Percentiles rank a stretch among this genome's conserved stretches.
Conservation (phyloP, 805 yeast species). For the Babjeviella inositovora region DNA sequence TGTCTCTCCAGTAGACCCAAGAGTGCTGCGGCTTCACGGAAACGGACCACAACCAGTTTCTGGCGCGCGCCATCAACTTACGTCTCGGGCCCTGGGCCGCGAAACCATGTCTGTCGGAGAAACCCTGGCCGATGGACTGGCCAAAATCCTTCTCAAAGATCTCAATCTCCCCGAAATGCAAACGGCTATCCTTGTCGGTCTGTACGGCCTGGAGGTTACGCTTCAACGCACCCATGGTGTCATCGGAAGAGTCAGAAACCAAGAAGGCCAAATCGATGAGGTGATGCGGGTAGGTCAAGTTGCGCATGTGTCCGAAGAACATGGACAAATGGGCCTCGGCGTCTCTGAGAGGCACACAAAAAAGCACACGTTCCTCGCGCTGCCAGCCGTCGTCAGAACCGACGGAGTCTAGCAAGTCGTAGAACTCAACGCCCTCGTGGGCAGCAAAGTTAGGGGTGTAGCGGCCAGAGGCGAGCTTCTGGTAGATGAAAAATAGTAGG, state of each 20-base stretch:
- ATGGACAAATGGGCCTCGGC: constrained; percentile 82
- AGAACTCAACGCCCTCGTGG: constrained; percentile 32
- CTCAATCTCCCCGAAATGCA: constrained; percentile 72
- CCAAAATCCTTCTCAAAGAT: constrained; percentile 89
- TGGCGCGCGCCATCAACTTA: constrained; percentile 88
- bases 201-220: constrained; percentile 47
- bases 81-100: constrained; percentile 93
- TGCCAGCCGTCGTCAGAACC: constrained; percentile 73
- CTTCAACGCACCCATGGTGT: constrained; percentile 59
- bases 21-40: constrained; percentile 86
- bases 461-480: too few species aligned
- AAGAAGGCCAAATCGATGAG: constrained; percentile 71
- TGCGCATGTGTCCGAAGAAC: constrained; percentile 71
- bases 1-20: constrained; percentile 97
- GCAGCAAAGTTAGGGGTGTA: background rate
- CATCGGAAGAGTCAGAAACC: constrained; percentile 82
- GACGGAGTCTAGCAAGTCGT: constrained; percentile 51
- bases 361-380: constrained; percentile 58
- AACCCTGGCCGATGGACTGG: constrained; percentile 83
- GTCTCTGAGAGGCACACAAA: constrained; percentile 84
- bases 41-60: constrained; percentile 84
- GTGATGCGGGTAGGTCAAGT: constrained; percentile 77
- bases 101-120: constrained; percentile 87
- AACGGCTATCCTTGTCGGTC: constrained; percentile 36
- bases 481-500: too few species aligned